These are phyloP conservation scores for Chaetothyriales sp. DNA, from an alignment of 2,329 filamentous ascomycete genomes.

Conservation along the genomic window DNA sequence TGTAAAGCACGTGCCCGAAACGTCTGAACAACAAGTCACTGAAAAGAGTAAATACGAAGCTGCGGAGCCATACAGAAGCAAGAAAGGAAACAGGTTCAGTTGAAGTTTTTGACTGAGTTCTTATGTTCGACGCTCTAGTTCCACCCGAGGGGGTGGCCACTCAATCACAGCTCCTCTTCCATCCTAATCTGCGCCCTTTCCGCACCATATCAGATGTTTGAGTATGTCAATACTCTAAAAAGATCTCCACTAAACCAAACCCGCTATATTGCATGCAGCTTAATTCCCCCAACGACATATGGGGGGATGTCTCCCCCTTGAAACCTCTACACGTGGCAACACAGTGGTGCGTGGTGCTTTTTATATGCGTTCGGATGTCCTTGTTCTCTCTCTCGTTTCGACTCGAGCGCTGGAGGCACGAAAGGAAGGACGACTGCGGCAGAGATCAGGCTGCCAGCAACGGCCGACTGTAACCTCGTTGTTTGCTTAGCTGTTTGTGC, in stretches of 20 bases:
- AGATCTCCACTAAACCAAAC: neutral
- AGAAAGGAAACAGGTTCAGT: constrained; percentile 76
- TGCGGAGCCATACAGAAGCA: constrained; percentile 57
- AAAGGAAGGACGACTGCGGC: constrained; percentile 33
- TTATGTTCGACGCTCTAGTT: constrained; percentile 7
- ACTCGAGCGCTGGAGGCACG: constrained; percentile 34
- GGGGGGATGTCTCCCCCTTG: neutral
- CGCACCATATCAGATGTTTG: neutral
- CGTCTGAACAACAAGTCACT: constrained; percentile 49
- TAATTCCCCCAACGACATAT: neutral
- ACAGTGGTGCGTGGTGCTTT: constrained; percentile 23
- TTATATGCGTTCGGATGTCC: constrained; percentile 25
- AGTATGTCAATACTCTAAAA: neutral
- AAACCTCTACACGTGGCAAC: constrained; percentile 12
- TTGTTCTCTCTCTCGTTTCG: constrained; percentile 28
- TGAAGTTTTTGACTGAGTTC: constrained; percentile 21
- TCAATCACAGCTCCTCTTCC: constrained; percentile 2
- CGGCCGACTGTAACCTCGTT: constrained; percentile 27
- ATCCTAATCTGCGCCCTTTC: neutral
- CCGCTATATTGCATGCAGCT: neutral
- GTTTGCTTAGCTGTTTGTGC: constrained; percentile 28
- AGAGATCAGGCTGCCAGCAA: constrained; percentile 29
- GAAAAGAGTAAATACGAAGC: constrained; percentile 91
- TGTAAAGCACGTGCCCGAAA: constrained; percentile 61
- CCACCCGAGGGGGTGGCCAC: neutral